A percentile compares a stretch with the other conserved stretches of the same genome.
Conservation (phyloP, 2,329 filamentous ascomycete genomes). For the Hymenoscyphus scutula region DNA sequence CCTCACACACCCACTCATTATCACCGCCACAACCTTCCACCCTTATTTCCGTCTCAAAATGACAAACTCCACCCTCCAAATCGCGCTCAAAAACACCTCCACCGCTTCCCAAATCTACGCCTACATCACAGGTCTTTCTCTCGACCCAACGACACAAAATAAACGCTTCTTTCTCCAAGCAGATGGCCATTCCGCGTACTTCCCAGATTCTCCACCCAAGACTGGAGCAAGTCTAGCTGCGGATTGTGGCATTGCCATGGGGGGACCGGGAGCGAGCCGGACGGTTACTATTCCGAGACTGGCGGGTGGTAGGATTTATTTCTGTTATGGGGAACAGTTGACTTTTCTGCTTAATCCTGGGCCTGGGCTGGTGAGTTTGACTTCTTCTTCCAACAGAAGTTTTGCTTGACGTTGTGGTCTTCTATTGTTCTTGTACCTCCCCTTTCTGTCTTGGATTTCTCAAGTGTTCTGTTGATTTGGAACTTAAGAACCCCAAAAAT, state of each 20-base stretch:
- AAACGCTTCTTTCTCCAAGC: slow-evolving; percentile 60
- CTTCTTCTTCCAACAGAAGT: too few relatives aligned
- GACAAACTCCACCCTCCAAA: slow-evolving; percentile 43
- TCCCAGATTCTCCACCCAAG: slow-evolving; percentile 55
- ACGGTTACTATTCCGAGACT: slow-evolving; percentile 67
- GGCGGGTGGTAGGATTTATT: slow-evolving; percentile 71
- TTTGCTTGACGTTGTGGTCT: too few relatives aligned
- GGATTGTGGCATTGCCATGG: slow-evolving; percentile 63
- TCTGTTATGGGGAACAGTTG: slow-evolving; percentile 58
- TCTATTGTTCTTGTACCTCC: too few relatives aligned
- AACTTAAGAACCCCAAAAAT: too few relatives aligned
- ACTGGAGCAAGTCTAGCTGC: slow-evolving; percentile 50
- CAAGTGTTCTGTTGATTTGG: too few relatives aligned
- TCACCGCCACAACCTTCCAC: not conserved
- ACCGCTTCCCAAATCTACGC: slow-evolving; percentile 59
- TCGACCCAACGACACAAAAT: slow-evolving; percentile 51
- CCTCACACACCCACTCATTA: too few relatives aligned
- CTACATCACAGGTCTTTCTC: slow-evolving; percentile 66
- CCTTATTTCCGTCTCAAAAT: slow-evolving; percentile 1
- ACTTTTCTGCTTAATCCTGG: slow-evolving; percentile 67
- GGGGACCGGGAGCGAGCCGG: slow-evolving; percentile 56
- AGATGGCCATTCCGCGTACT: slow-evolving; percentile 65
- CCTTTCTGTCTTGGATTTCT: too few relatives aligned
- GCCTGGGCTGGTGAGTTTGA: slow-evolving; percentile 53
- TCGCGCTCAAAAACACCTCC: slow-evolving; percentile 66